phyloP scores from a whole-genome alignment of 2,329 filamentous ascomycete genomes.

The Aspergillus thermomutatus region DNA sequence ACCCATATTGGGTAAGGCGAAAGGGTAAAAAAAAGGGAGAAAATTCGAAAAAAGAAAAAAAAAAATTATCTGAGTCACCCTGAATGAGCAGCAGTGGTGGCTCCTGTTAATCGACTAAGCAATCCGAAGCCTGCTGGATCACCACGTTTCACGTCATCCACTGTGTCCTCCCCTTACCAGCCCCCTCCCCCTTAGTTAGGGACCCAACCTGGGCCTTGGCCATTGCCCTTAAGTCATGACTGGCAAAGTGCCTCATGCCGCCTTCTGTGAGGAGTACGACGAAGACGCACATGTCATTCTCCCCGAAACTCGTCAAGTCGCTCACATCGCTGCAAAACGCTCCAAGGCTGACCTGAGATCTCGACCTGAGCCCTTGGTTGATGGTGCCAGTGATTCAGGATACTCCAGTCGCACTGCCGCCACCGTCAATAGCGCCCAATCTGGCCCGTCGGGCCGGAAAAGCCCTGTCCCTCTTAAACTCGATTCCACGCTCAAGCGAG shows the following conservation, averaged over 20 bases:
- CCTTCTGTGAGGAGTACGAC: constrained; percentile 49
- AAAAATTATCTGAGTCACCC: constrained; percentile 17
- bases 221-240: constrained; percentile 35
- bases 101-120: constrained; percentile 19
- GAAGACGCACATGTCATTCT: constrained; percentile 42
- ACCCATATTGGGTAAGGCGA: constrained; percentile 14
- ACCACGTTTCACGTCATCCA: constrained; percentile 29
- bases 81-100: constrained; percentile 18
- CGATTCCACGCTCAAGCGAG: constrained; percentile 31
- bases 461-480: constrained; percentile 36
- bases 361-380: constrained; percentile 35
- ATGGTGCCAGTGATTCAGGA: constrained; percentile 58
- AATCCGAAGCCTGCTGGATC: constrained; percentile 20
- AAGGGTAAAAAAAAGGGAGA: constrained; percentile 7
- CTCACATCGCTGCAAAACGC: constrained; percentile 51
- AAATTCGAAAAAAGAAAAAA: constrained; percentile 1
- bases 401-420: constrained; percentile 59
- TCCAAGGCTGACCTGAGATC: constrained; percentile 42
- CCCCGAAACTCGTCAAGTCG: constrained; percentile 47
- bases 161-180: constrained; percentile 19
- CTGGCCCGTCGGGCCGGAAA: constrained; percentile 44
- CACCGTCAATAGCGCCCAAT: constrained; percentile 52
- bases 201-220: constrained; percentile 26
- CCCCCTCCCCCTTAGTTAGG: constrained; percentile 22
- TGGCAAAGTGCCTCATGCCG: constrained; percentile 38